Evolutionary conservation across 331 rosid genomes (phyloP), one percentile per base, ranked within the genome.

Genomic region (Malus hybrid): DNA sequence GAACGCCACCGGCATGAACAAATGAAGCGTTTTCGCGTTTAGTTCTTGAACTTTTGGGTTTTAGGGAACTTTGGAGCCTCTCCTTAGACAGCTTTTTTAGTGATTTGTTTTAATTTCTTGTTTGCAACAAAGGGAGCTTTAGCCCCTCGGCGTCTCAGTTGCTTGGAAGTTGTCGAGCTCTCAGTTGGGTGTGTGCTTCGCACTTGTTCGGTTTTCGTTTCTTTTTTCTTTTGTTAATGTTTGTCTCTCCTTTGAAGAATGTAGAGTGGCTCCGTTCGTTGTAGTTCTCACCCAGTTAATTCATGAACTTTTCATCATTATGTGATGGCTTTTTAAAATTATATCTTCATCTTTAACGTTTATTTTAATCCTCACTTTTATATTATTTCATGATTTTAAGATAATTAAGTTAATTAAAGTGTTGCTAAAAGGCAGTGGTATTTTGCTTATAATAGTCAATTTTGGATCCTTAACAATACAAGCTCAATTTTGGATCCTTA

Each of bases 1-100:
- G 87, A 66, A 89, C 78, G 90, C 93, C n/a, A 86, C 90, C 73
- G 91, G 96, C 53, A 60, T 85, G 77, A 89, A 85, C 84, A 87
- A 88, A 57, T 84, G 78, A 84, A 53, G 77, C 75, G 10, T 18
- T 2, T 53, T 16, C 6, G 2, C 18, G 2, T 52, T 48, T 2
- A 10, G 53, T 46, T 10, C 12, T 10, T 46, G 53, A 10, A 0
- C 1, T 18, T 52, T 18, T 16, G 19, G 19, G 18, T 50, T 12
- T 50, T 50, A 50, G 62, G 28, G 62, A 56, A 56, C 29, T 61
- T 1, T 8, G 68, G 68, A 30, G 13, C 24, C 66, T 28, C 66
- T 62, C 14, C 10, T 60, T 72, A 0, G 10, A 36, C 12, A 30
- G 6, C 26, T 20, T 70, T 24, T 69, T 26, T n/a, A 3, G n/a